Evolutionary conservation across 495 filamentous ascomycete genomes (phyloP).

Genomic region (Oidiodendron maius): DNA sequence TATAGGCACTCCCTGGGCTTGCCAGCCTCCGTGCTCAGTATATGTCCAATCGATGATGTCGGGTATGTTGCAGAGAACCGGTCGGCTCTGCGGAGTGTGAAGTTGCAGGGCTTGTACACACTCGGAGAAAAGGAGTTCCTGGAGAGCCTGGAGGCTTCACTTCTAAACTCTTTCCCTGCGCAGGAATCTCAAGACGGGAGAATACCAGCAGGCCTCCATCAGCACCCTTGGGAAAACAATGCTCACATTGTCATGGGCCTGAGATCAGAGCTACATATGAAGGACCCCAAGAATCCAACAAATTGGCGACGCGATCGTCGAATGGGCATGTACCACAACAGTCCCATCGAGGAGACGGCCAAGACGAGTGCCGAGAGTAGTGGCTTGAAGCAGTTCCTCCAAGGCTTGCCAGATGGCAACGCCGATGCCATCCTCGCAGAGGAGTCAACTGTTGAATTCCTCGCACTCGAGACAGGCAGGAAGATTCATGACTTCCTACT

Average conservation of each 20-base stretch:
- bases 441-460: constrained; percentile 3
- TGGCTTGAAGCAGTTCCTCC: constrained; percentile 18
- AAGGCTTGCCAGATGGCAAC: background rate
- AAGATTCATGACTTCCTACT: constrained; percentile 31
- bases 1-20: constrained; percentile 39
- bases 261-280: constrained; percentile 12
- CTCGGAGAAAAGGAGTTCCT: background rate
- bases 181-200: background rate
- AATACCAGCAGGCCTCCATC: too few species aligned
- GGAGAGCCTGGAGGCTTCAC: background rate
- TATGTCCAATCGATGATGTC: too few species aligned
- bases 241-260: constrained; percentile 17
- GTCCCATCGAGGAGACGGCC: background rate
- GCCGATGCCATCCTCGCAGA: constrained; percentile 16
- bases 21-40: constrained; percentile 40
- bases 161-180: background rate
- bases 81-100: background rate
- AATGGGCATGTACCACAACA: constrained; percentile 25
- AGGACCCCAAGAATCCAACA: constrained; percentile 12
- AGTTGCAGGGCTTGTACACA: background rate
- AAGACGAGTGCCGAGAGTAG: constrained; percentile 5
- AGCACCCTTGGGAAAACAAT: too few species aligned
- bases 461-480: constrained; percentile 26
- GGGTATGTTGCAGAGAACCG: constrained; percentile 1
- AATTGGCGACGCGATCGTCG: constrained; percentile 23